Evolutionary conservation across 2,329 filamentous ascomycete species (phyloP), one percentile per base, ranked within the genome.

Genomic region (Thermothelomyces thermophilus): DNA sequence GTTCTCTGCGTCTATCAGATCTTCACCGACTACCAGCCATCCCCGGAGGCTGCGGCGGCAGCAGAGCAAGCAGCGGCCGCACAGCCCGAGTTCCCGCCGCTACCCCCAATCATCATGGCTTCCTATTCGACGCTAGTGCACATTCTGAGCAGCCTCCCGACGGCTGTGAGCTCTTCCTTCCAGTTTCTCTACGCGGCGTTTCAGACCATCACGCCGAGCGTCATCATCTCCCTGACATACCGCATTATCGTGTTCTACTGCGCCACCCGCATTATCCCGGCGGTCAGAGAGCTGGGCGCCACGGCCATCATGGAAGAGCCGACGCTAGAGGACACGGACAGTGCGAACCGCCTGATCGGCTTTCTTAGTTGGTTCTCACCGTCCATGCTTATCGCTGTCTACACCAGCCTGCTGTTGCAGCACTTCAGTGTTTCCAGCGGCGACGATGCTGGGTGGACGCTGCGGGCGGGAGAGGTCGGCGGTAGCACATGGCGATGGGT

Each of bases 1-100:
- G 93, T 95, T n/a, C 83, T 98, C 55, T 97, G 91, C 73, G 87
- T 97, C 64, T 98, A 97, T 71, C 93, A 98, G 68, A 97, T 97
- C 67, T 97, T 97, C 68, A 98, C 93, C 62, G 93, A 98, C 70
- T 97, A 97, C 70, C 82, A 91, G 59, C 90, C 93, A 3, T 90
- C 87, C 4, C 68, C 78, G 16, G 82, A 78, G n/a, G 73, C 77
- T 24, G 72, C 76, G 28, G 76, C 81, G 26, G 70, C 73, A 2
- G 68, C 74, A 3, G 76, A 76, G 41, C 70, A 70, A 52, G 68
- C 71, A 28, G 65, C 69, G 2, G 67, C 70, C 2, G 63, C 79
- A 13, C 86, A 94, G 53, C 83, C 87, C n/a, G 90, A 95, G 22
- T 93, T 97, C 54, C 93, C 93, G 34, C 93, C 93, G n/a, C 76